Evolutionary conservation across 371 early-diverging fungal species (phyloP).

Genomic region (Lichtheimia corymbifera): DNA sequence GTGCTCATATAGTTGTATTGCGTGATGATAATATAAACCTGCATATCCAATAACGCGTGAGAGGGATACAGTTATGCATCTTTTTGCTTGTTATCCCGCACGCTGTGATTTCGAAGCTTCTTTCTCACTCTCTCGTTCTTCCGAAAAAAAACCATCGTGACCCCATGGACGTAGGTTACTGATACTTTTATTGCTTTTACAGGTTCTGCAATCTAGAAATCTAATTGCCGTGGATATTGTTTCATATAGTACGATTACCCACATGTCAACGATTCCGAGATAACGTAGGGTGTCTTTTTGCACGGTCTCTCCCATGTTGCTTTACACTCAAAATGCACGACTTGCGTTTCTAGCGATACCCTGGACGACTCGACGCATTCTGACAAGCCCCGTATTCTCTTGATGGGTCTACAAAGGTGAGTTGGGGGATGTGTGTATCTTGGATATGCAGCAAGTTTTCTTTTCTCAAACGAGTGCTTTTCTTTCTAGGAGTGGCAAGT

Average conservation of each 20-base stretch:
- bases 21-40: no score
- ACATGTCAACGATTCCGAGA: conserved; percentile 24
- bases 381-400: conserved; percentile 61
- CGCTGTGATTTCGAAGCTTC: no score
- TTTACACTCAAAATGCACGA: background rate
- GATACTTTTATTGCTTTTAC: background rate
- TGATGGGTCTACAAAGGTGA: conserved; percentile 72
- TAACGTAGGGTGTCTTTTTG: conserved; percentile 14
- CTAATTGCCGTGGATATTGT: background rate
- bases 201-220: no score
- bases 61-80: no score
- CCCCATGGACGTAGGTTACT: no score
- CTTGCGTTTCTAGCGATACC: conserved; percentile 27
- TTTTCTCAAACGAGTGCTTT: background rate
- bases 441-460: background rate
- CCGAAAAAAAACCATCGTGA: no score
- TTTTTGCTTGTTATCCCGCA: no score
- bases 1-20: no score
- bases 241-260: conserved; percentile 24
- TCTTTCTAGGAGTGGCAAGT: conserved; percentile 85
- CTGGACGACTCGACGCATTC: conserved; percentile 36
- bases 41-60: no score
- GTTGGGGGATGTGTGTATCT: background rate
- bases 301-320: background rate
- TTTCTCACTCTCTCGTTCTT: no score